Evolutionary conservation across 2,329 filamentous ascomycete genomes (phyloP).

Genomic region (Microcera coccophila): DNA sequence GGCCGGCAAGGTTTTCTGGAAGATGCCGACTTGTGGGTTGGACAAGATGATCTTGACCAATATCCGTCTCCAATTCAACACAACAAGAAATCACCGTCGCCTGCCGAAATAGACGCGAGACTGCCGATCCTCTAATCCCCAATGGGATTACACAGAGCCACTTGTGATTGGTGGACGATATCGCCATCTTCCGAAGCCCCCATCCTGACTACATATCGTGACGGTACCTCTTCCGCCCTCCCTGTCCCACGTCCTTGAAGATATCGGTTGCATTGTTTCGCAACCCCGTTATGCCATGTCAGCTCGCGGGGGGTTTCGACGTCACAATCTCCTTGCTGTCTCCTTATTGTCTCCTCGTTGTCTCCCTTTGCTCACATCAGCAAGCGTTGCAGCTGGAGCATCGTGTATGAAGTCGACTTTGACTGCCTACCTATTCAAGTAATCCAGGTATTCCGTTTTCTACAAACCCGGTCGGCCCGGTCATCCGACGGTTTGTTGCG

Average conservation of each 20-base stretch:
- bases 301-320: conserved; percentile 1
- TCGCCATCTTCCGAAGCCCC: conserved; percentile 16
- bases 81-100: conserved; percentile 7
- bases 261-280: conserved; percentile 1
- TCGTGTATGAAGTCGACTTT: too few species aligned
- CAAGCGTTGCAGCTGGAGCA: neutral
- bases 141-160: conserved; percentile 16
- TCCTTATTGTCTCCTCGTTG: too few species aligned
- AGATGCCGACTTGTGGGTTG: neutral
- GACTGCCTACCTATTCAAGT: too few species aligned
- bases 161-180: conserved; percentile 17
- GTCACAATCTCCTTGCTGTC: neutral
- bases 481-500: too few species aligned
- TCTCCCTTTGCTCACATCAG: neutral
- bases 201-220: conserved; percentile 16
- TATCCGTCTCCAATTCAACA: conserved; percentile 6
- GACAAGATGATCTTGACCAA: conserved; percentile 7
- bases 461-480: too few species aligned
- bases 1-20: too few species aligned
- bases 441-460: too few species aligned
- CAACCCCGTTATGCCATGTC: too few species aligned
- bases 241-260: conserved; percentile 1
- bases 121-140: conserved; percentile 16
- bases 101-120: conserved; percentile 11
- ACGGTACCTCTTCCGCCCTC: conserved; percentile 8